phyloP scores from a whole-genome alignment of 495 filamentous ascomycete species.

The Xylaria nigripes region DNA sequence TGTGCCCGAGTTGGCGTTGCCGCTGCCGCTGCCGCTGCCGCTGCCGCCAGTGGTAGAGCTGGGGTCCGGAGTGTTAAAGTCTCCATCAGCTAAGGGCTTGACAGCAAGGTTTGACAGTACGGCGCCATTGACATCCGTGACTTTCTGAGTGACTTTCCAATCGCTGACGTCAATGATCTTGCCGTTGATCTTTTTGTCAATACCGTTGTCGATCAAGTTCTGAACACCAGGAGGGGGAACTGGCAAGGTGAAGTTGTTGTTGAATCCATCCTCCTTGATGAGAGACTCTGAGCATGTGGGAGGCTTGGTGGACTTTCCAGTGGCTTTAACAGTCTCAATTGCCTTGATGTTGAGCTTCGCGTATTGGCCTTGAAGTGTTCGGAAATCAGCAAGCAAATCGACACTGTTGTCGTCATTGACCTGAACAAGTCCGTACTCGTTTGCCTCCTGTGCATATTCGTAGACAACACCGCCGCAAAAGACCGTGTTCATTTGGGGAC shows the following conservation, averaged over 20 bases:
- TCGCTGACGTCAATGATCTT: constrained; percentile 35
- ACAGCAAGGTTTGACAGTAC: constrained; percentile 31
- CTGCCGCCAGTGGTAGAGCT: background rate
- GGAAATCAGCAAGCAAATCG: constrained; percentile 61
- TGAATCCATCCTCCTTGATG: constrained; percentile 57
- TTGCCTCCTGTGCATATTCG: constrained; percentile 68
- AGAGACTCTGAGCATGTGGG: constrained; percentile 52
- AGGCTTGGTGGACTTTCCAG: constrained; percentile 44
- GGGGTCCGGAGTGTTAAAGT: constrained; percentile 25
- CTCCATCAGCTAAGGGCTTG: constrained; percentile 35
- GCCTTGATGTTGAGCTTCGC: constrained; percentile 59
- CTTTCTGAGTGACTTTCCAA: constrained; percentile 32
- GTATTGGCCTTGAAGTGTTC: constrained; percentile 66
- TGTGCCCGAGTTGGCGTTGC: constrained; percentile 2
- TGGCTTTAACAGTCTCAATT: constrained; percentile 47
- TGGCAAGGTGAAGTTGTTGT: constrained; percentile 69
- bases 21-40: constrained; percentile 5
- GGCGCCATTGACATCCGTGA: constrained; percentile 34
- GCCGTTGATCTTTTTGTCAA: constrained; percentile 33
- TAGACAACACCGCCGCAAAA: constrained; percentile 88
- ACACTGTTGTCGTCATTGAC: constrained; percentile 58
- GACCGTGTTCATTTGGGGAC: constrained; percentile 63
- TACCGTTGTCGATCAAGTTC: constrained; percentile 48
- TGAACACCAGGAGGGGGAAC: constrained; percentile 34
- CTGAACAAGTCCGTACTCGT: constrained; percentile 69